phyloP scores from a whole-genome alignment of 352 stramenopile species.

The Aphanomyces astaci region DNA sequence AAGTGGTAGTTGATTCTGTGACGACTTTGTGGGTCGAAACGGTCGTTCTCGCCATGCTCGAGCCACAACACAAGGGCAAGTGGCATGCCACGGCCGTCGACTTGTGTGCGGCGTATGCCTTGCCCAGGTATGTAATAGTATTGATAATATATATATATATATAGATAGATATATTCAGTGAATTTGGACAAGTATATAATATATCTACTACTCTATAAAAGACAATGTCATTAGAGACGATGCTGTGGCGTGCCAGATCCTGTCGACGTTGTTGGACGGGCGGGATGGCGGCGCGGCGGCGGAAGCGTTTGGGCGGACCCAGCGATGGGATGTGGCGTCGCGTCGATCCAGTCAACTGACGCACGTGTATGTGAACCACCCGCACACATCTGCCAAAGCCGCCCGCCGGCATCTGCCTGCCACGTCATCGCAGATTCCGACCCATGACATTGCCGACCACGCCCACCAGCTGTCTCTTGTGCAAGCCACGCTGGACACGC shows the following conservation, averaged over 20 bases:
- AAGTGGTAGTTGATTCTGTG: too few relatives aligned
- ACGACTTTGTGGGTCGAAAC: too few relatives aligned
- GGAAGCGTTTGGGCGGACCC: neutral
- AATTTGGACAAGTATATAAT: too few relatives aligned
- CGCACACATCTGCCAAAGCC: neutral
- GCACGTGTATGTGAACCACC: neutral
- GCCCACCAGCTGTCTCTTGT: neutral
- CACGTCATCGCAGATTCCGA: too few relatives aligned
- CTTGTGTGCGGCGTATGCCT: slow-evolving; percentile 1
- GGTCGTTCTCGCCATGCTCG: too few relatives aligned
- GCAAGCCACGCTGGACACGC: neutral
- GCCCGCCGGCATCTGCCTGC: neutral
- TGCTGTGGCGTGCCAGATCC: neutral
- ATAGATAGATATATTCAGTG: too few relatives aligned
- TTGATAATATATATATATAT: too few relatives aligned
- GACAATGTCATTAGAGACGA: neutral
- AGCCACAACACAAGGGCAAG: neutral
- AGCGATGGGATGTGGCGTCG: neutral
- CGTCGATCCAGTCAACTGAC: neutral
- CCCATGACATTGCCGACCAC: neutral
- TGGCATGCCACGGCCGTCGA: slow-evolving; percentile 16
- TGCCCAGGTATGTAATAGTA: neutral
- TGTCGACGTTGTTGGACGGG: neutral
- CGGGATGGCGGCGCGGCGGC: neutral
- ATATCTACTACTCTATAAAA: too few relatives aligned